A percentile compares a stretch with the other conserved stretches of the same genome.
These are phyloP conservation scores for Seiridium cupressi DNA, from an alignment of 2,329 filamentous ascomycete genomes.

Conservation along the genomic window DNA sequence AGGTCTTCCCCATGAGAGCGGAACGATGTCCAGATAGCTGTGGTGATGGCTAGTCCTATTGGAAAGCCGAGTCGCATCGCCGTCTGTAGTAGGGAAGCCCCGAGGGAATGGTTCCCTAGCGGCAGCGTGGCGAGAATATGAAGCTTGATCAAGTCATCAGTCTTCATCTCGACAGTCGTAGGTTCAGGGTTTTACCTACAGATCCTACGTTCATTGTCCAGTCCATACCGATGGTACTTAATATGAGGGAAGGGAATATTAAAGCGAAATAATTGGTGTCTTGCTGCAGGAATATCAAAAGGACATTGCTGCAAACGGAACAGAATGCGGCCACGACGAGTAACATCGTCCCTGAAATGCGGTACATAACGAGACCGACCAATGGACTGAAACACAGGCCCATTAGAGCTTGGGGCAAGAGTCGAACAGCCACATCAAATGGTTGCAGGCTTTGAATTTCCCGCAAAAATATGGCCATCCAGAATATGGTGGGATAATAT, in stretches of 20 bases:
- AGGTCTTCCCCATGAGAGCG: conserved; percentile 15
- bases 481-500: conserved; percentile 31
- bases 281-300: conserved; percentile 27
- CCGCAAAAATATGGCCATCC: conserved; percentile 33
- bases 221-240: conserved; percentile 31
- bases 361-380: conserved; percentile 28
- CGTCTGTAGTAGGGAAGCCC: conserved; percentile 29
- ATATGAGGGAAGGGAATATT: conserved; percentile 29
- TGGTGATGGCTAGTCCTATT: conserved; percentile 28
- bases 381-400: conserved; percentile 29
- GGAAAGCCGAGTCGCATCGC: conserved; percentile 27
- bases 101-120: conserved; percentile 26
- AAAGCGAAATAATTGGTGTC: conserved; percentile 27
- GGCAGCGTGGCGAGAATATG: conserved; percentile 28
- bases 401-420: conserved; percentile 31
- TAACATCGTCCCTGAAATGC: conserved; percentile 22
- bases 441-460: conserved; percentile 25
- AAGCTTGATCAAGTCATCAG: conserved; percentile 19
- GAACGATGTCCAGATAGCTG: conserved; percentile 27
- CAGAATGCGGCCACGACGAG: conserved; percentile 21
- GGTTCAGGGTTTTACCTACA: conserved; percentile 14
- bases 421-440: conserved; percentile 27
- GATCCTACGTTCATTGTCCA: conserved; percentile 33
- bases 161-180: background rate
- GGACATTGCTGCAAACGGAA: conserved; percentile 25